These are phyloP conservation scores for Castanopsis chinensis DNA, from an alignment of 306 rosid genomes.

Conservation along the genomic window DNA sequence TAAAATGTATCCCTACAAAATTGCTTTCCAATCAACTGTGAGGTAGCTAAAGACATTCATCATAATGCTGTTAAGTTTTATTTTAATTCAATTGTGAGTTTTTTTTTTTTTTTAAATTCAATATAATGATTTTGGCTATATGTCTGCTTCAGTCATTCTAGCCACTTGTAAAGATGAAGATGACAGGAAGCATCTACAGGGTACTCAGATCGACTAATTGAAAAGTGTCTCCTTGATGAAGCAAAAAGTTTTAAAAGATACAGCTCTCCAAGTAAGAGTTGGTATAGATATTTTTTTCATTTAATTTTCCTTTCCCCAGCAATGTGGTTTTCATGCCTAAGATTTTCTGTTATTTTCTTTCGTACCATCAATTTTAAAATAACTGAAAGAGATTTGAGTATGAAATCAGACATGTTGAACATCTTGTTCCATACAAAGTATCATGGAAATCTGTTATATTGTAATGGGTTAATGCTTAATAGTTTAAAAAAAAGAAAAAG, in stretches of 20 bases:
- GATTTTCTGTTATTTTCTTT: neutral
- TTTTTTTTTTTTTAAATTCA: too few species aligned
- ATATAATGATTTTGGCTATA: too few species aligned
- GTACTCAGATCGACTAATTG: neutral
- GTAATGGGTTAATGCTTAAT: constrained; percentile 1
- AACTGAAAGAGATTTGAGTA: neutral
- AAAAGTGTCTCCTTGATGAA: neutral
- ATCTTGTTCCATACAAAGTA: neutral
- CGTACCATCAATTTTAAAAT: neutral
- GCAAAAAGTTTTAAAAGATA: neutral
- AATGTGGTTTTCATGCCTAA: neutral
- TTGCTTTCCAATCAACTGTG: neutral
- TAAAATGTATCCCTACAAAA: neutral
- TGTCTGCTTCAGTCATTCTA: too few species aligned
- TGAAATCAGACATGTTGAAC: neutral
- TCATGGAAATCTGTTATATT: neutral
- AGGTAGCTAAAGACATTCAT: neutral
- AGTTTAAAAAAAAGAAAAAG: constrained; percentile 9
- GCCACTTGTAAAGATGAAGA: neutral
- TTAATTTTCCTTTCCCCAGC: neutral
- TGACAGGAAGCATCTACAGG: neutral
- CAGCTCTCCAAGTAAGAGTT: neutral
- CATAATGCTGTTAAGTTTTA: too few species aligned
- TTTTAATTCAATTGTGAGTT: too few species aligned
- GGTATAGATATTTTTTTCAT: neutral